phyloP scores from a whole-genome alignment of 176 grass and related monocot genomes.

The Ensete ventricosum region DNA sequence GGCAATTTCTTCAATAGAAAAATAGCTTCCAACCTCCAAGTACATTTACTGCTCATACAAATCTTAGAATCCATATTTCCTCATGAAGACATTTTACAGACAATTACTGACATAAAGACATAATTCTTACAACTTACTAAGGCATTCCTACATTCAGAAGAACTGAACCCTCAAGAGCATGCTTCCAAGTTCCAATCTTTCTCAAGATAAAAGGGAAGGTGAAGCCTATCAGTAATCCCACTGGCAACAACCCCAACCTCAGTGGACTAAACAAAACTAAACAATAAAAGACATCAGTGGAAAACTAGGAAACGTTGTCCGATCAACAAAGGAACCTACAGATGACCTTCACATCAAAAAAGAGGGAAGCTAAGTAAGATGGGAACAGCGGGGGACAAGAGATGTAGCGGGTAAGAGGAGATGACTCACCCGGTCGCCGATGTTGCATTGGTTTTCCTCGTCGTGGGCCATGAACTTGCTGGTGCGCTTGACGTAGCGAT shows the following conservation, averaged over 20 bases:
- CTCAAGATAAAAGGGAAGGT: neutral
- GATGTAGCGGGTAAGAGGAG: neutral
- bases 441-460: constrained; percentile 48
- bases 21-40: no score
- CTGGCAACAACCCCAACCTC: neutral
- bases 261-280: neutral
- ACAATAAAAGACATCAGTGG: no score
- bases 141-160: neutral
- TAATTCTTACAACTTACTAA: neutral
- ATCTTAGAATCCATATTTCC: no score
- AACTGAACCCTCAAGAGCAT: neutral
- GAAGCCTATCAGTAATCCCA: neutral
- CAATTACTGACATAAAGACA: neutral
- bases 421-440: constrained; percentile 59
- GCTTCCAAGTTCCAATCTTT: neutral
- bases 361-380: no score
- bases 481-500: constrained; percentile 88
- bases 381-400: no score
- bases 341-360: no score
- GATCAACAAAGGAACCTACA: no score
- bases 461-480: constrained; percentile 98
- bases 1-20: no score
- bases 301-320: no score
- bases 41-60: no score
- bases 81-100: no score